Evolutionary conservation across 2,329 filamentous ascomycete genomes (phyloP).

Genomic region (Westerdykella aurantiaca): DNA sequence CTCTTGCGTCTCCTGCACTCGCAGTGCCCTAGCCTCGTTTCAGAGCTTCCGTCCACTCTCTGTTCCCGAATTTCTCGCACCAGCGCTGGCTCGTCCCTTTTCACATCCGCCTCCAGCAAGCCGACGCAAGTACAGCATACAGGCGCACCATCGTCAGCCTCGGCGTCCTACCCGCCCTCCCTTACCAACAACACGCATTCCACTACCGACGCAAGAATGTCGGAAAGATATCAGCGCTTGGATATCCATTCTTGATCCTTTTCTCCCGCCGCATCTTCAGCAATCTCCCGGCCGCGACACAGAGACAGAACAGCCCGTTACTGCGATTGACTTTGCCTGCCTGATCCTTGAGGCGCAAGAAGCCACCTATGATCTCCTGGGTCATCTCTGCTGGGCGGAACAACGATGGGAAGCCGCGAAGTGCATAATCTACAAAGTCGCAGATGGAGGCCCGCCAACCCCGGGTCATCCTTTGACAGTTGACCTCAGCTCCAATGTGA

Average conservation of each 20-base stretch:
- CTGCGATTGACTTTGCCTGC: slow-evolving; percentile 22
- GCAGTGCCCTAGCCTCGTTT: slow-evolving; percentile 26
- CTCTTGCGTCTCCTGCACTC: slow-evolving; percentile 18
- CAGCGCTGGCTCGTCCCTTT: slow-evolving; percentile 20
- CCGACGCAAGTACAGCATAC: slow-evolving; percentile 11
- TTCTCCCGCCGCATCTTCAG: slow-evolving; percentile 33
- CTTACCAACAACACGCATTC: slow-evolving; percentile 13
- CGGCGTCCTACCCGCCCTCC: slow-evolving; percentile 1
- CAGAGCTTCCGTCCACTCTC: slow-evolving; percentile 32
- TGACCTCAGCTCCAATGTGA: slow-evolving; percentile 13
- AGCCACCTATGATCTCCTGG: slow-evolving; percentile 36
- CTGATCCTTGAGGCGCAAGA: slow-evolving; percentile 24
- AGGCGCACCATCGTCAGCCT: slow-evolving; percentile 1
- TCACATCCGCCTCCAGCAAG: slow-evolving; percentile 23
- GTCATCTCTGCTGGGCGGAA: slow-evolving; percentile 36
- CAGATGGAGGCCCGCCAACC: slow-evolving; percentile 27
- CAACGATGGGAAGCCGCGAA: slow-evolving; percentile 41
- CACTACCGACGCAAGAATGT: slow-evolving; percentile 14
- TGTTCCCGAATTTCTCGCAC: slow-evolving; percentile 32
- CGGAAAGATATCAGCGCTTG: slow-evolving; percentile 28
- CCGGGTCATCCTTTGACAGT: slow-evolving; percentile 7
- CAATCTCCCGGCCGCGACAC: slow-evolving; percentile 3
- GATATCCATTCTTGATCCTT: slow-evolving; percentile 32
- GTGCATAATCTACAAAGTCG: slow-evolving; percentile 43
- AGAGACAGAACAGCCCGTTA: slow-evolving; percentile 13